Conservation (phyloP, 805 yeast genomes). For the Candida endomychidarum region DNA sequence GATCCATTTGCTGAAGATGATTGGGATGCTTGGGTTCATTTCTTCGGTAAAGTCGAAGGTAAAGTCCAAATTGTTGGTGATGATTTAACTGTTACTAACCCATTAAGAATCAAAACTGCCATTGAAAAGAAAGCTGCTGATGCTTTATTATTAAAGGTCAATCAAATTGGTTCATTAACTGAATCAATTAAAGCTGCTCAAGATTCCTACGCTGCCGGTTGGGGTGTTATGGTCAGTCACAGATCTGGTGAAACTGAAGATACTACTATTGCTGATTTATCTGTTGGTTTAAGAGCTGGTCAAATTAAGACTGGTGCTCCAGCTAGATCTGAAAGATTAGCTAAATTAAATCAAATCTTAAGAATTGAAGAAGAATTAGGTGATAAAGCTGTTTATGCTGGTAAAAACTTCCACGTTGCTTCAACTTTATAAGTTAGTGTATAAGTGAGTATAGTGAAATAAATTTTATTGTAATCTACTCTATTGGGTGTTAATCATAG, state of each 20-base stretch:
- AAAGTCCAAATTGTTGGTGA: constrained; percentile 92
- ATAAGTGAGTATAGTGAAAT: neutral
- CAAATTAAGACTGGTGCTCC: constrained; percentile 99
- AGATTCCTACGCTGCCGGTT: constrained; percentile 91
- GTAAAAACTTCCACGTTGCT: constrained; percentile 76
- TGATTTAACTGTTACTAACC: constrained; percentile 98
- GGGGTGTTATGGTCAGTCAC: constrained; percentile 99
- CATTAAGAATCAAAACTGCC: constrained; percentile 89
- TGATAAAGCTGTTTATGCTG: constrained; percentile 95
- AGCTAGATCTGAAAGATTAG: constrained; percentile 99
- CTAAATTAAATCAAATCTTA: constrained; percentile 96
- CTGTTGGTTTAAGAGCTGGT: constrained; percentile 97
- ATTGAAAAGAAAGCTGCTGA: constrained; percentile 95
- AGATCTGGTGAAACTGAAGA: constrained; percentile 99
- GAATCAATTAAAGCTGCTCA: constrained; percentile 97
- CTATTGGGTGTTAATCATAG: too few relatives aligned
- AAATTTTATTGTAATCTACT: too few relatives aligned
- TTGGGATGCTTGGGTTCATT: constrained; percentile 97
- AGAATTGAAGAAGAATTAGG: constrained; percentile 99
- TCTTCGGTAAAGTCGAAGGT: constrained; percentile 66
- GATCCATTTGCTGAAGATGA: constrained; percentile 99
- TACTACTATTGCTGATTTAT: constrained; percentile 94
- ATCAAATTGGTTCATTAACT: constrained; percentile 96
- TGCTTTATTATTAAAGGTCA: constrained; percentile 93
- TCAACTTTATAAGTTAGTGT: constrained; percentile 39